phyloP scores from a whole-genome alignment of 306 rosid species.

The Malus sieversii region DNA sequence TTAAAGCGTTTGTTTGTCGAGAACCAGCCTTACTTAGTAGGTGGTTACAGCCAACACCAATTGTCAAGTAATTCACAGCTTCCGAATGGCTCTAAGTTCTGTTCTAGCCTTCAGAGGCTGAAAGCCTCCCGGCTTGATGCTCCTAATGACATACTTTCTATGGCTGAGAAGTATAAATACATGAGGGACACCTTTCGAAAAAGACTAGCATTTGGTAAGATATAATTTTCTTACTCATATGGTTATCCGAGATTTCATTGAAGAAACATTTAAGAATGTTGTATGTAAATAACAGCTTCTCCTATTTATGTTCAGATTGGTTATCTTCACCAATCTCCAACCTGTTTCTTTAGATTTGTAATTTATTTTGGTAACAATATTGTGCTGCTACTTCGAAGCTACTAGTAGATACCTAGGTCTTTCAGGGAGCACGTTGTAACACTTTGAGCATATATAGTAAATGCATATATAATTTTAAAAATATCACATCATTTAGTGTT shows the following conservation, averaged over 20 bases:
- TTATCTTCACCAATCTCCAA: background rate
- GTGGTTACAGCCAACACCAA: slow-evolving; percentile 84
- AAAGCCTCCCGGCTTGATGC: slow-evolving; percentile 53
- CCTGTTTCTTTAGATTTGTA: background rate
- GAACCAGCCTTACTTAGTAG: slow-evolving; percentile 77
- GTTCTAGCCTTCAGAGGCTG: slow-evolving; percentile 54
- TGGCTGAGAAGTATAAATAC: slow-evolving; percentile 76
- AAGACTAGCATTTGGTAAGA: slow-evolving; percentile 75
- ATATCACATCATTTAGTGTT: background rate
- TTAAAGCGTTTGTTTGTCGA: slow-evolving; percentile 86
- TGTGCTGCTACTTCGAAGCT: background rate
- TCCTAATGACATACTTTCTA: slow-evolving; percentile 68
- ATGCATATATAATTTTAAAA: background rate
- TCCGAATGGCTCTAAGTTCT: slow-evolving; percentile 68
- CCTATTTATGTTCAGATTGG: background rate
- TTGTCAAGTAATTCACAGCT: slow-evolving; percentile 41
- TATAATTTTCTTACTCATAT: background rate
- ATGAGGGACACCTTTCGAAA: slow-evolving; percentile 86
- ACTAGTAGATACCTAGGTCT: background rate
- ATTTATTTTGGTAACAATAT: background rate
- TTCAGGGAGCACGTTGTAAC: background rate
- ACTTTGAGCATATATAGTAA: background rate
- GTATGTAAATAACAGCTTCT: background rate
- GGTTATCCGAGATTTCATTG: background rate
- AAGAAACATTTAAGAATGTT: background rate